A percentile compares a stretch with the other conserved stretches of the same genome.
phyloP scores from a whole-genome alignment of 164 flowering plant genomes.

The Vitis riparia region DNA sequence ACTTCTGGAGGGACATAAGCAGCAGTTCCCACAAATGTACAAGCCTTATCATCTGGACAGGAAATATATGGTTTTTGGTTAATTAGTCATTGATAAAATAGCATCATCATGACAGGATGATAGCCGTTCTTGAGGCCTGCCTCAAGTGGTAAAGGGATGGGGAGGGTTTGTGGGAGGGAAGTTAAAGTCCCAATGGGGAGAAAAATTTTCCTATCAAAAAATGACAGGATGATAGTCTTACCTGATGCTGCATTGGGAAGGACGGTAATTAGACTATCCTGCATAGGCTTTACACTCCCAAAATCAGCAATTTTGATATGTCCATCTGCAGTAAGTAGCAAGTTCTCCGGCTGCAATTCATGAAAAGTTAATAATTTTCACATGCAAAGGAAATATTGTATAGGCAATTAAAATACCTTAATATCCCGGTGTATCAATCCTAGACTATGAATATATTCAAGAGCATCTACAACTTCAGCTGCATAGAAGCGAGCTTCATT shows the following conservation, averaged over 20 bases:
- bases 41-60: slow-evolving; percentile 89
- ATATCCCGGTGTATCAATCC: slow-evolving; percentile 98
- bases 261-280: slow-evolving; percentile 80
- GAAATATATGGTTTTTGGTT: neutral
- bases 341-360: slow-evolving; percentile 89
- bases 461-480: slow-evolving; percentile 97
- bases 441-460: slow-evolving; percentile 89
- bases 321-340: slow-evolving; percentile 89
- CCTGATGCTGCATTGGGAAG: slow-evolving; percentile 91
- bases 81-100: too few relatives aligned
- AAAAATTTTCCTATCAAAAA: too few relatives aligned
- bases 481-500: slow-evolving; percentile 94
- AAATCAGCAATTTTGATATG: slow-evolving; percentile 98
- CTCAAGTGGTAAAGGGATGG: too few relatives aligned
- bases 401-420: slow-evolving; percentile 52
- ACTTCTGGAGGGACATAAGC: slow-evolving; percentile 99
- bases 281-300: slow-evolving; percentile 96
- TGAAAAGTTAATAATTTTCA: slow-evolving; percentile 28
- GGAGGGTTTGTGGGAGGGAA: too few relatives aligned
- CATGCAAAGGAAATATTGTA: slow-evolving; percentile 6
- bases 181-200: too few relatives aligned
- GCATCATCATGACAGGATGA: too few relatives aligned
- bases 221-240: slow-evolving; percentile 9
- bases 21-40: slow-evolving; percentile 99
- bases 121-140: too few relatives aligned